phyloP scores from a whole-genome alignment of 2,329 filamentous ascomycete species.

The Chaetomium sp. region DNA sequence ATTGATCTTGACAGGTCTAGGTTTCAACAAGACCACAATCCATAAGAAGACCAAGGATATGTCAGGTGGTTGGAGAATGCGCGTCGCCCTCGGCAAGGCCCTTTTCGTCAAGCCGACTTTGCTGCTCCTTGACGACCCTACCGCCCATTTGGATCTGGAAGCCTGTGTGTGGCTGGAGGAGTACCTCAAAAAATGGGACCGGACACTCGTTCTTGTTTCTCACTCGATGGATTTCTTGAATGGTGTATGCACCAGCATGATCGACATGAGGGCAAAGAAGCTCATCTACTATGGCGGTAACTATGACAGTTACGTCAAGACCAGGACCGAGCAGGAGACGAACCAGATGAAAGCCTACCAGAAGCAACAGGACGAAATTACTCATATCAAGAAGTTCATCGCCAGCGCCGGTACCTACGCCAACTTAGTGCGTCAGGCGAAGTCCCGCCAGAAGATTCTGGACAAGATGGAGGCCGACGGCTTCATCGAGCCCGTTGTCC shows the following conservation, averaged over 20 bases:
- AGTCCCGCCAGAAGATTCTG: constrained; percentile 98
- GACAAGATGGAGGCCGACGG: constrained; percentile 99
- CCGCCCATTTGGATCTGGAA: constrained; percentile 97
- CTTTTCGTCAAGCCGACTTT: constrained; percentile 97
- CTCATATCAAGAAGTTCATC: constrained; percentile 99
- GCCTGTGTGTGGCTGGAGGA: constrained; percentile 99
- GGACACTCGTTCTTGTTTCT: constrained; percentile 90
- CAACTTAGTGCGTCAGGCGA: constrained; percentile 97
- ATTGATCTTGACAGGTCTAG: constrained; percentile 94
- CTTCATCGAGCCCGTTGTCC: constrained; percentile 84
- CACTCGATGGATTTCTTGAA: constrained; percentile 99
- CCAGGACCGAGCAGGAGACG: constrained; percentile 83
- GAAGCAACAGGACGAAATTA: constrained; percentile 98
- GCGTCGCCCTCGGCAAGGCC: constrained; percentile 93
- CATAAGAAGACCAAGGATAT: constrained; percentile 99
- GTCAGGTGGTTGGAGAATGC: constrained; percentile 99
- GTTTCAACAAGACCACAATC: constrained; percentile 97
- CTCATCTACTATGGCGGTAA: constrained; percentile 99
- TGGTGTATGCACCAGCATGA: constrained; percentile 97
- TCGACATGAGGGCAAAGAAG: constrained; percentile 87
- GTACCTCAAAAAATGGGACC: constrained; percentile 99
- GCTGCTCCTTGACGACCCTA: constrained; percentile 94
- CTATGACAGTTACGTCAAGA: constrained; percentile 98
- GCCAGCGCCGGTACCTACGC: constrained; percentile 98
- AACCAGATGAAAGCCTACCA: constrained; percentile 99